Evolutionary conservation across 768 basidiomycete genomes (phyloP), one percentile per base, ranked within the genome.

Genomic region (Chlorophyllum brunneum): DNA sequence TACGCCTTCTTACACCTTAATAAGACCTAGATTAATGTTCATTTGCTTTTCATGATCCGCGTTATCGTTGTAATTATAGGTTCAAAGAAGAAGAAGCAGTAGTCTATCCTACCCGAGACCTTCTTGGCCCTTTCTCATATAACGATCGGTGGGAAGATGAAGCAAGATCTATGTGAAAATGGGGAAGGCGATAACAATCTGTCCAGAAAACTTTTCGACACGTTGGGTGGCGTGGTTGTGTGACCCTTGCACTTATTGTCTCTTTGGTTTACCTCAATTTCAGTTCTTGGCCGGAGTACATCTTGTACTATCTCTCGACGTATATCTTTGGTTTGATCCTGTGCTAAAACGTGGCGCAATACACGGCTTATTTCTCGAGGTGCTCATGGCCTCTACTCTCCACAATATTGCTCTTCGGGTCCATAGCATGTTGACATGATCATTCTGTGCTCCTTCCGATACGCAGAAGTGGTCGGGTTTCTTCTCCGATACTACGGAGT

Each of bases 1-100:
- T 53, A 40, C 11, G 51, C 30, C 18, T 15, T 2, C 13, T 26
- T 5, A 36, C 15, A 26, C 29, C 15, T 27, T 23, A 37, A 13
- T n/a, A n/a, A n/a, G n/a, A n/a, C n/a, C n/a, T n/a, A n/a, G n/a
- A n/a, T n/a, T n/a, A n/a, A n/a, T n/a, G 23, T 27, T 33, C 20
- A 34, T 40, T 29, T 24, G 16, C 45, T 11, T 31, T 26, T 37
- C 36, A 26, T 38, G 47, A 38, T 41, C 48, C 48, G 48, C 20
- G 9, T 33, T 11, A 36, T 36, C 15, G 22, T 23, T 30, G 24
- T 51, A 41, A 33, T 27, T 41, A 42, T 42, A 51, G 49, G 30
- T 29, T 16, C 49, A 15, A 51, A 51, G 49, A 51, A 51, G 18
- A 51, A 51, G 49, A 51, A 42, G 40, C 40, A 51, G 9, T 51